phyloP scores from a whole-genome alignment of 345 rosid genomes.

The Aquilaria yunnanensis region DNA sequence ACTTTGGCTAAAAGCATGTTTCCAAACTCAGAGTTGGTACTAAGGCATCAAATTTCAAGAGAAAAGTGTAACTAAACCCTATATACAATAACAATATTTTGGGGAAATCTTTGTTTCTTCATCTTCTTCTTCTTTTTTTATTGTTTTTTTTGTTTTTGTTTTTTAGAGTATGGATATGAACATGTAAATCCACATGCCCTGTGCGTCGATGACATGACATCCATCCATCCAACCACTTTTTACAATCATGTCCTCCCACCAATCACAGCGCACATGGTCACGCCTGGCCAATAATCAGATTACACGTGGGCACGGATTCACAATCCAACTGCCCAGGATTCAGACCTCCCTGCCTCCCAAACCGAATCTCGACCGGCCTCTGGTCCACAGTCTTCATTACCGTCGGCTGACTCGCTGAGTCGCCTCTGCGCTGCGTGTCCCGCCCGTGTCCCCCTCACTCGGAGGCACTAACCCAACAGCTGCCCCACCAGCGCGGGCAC shows the following conservation, averaged over 20 bases:
- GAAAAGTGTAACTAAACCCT: too few relatives aligned
- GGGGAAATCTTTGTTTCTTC: too few relatives aligned
- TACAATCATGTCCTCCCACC: background rate
- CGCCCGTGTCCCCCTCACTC: slow-evolving; percentile 29
- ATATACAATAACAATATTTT: too few relatives aligned
- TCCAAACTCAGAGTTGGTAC: too few relatives aligned
- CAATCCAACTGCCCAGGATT: slow-evolving; percentile 28
- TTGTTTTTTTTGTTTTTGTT: too few relatives aligned
- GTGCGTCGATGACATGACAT: background rate
- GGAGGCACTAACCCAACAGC: slow-evolving; percentile 25
- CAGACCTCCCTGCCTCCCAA: background rate
- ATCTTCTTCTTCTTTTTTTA: too few relatives aligned
- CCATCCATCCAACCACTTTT: background rate
- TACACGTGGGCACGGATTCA: slow-evolving; percentile 26
- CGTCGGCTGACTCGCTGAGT: slow-evolving; percentile 3
- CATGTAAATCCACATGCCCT: too few relatives aligned
- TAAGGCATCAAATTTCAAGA: too few relatives aligned
- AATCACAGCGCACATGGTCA: slow-evolving; percentile 19
- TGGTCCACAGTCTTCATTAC: slow-evolving; percentile 28
- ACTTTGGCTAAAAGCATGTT: too few relatives aligned
- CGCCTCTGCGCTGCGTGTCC: slow-evolving; percentile 25
- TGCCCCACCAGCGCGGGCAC: slow-evolving; percentile 35
- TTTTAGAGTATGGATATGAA: too few relatives aligned
- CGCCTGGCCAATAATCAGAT: slow-evolving; percentile 19
- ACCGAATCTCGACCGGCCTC: slow-evolving; percentile 23